Evolutionary conservation across 2,329 filamentous ascomycete genomes (phyloP), one percentile per base, ranked within the genome.

Genomic region (Cladorrhinum sp.): DNA sequence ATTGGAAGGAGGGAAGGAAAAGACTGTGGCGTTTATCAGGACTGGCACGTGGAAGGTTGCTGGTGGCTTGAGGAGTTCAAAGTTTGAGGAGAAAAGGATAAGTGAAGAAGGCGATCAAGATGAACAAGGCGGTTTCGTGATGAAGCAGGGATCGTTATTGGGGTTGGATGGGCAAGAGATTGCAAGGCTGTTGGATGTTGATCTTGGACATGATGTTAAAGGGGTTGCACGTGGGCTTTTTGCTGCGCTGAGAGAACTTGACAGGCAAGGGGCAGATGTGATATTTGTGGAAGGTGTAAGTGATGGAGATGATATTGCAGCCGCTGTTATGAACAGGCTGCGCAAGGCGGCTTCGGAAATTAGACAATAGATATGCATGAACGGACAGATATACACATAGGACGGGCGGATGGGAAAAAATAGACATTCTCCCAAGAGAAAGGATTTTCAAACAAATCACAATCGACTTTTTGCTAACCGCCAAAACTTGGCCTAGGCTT

Each of bases 211-310:
- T 16, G 84, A 89, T 50, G 87, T 86, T 0, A 84, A 85, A 66
- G 84, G 84, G 29, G 92, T 99, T 67, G 93, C 95, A 1, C 86
- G 93, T 67, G 90, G 91, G 0, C 79, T 99, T 13, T 99, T 99
- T 73, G 91, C 91, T 12, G 91, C 92, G 1, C 78, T 99, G 57
- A 82, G 95, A 57, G 90, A 93, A 67, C 82, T 99, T 64, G 95
- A 99, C 73, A 85, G 87, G 68, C 81, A 86, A 64, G 84, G 86
- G 27, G 92, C 92, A 3, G 87, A 95, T 71, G 81, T 89, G 20
- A 97, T 99, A 56, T 90, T 93, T 67, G 91, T 98, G 10, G 95
- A 99, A 73, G 93, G 93, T 2, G 90, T 97, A 60, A 80, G 85
- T 62, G 89, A 90, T 62, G 85, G 89, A 61, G 87, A 89, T 29